These are phyloP conservation scores for Hypomyces rosellus DNA, from an alignment of 2,329 filamentous ascomycete genomes.

Conservation along the genomic window DNA sequence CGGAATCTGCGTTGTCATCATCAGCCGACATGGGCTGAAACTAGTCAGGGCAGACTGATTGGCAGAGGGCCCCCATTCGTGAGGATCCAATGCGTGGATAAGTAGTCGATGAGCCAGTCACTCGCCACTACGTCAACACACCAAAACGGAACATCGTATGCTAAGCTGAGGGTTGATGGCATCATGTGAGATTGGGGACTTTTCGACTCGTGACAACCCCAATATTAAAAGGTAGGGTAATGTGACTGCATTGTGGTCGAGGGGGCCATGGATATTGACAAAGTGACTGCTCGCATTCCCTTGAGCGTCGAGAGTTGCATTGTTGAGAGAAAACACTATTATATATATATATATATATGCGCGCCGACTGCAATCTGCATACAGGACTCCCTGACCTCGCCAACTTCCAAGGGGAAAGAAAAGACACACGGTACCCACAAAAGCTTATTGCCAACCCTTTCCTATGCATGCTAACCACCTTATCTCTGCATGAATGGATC, in stretches of 20 bases:
- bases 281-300: no score
- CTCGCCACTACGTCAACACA: background rate
- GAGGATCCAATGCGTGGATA: background rate
- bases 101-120: background rate
- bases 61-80: background rate
- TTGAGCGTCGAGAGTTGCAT: no score
- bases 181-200: conserved; percentile 5
- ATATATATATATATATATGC: no score
- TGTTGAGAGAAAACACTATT: no score
- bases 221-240: no score
- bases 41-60: conserved; percentile 5
- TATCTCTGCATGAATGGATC: background rate
- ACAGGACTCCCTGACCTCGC: background rate
- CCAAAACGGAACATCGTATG: conserved; percentile 5
- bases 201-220: background rate
- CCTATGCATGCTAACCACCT: background rate
- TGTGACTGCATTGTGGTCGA: no score
- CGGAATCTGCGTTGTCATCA: conserved; percentile 10
- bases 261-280: no score
- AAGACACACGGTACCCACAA: background rate
- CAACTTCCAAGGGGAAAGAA: background rate
- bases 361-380: no score
- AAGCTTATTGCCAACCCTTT: background rate
- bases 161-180: conserved; percentile 1
- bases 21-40: conserved; percentile 10